phyloP scores from a whole-genome alignment of 306 rosid species.

The Alnus rubra region DNA sequence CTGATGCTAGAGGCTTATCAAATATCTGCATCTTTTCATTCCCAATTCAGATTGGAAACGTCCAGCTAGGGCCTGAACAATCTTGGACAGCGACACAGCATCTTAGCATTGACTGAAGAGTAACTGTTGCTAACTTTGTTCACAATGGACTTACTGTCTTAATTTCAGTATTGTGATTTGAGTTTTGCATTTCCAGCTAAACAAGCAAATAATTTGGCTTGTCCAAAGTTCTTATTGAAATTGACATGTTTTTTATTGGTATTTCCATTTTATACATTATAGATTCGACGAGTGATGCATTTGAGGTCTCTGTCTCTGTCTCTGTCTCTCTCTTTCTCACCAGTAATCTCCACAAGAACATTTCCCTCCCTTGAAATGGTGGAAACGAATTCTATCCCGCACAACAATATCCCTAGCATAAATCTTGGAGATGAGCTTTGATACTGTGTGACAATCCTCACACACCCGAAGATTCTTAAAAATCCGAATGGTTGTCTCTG shows the following conservation, averaged over 20 bases:
- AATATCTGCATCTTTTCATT: slow-evolving; percentile 28
- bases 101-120: slow-evolving; percentile 60
- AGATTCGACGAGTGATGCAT: not conserved
- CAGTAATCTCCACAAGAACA: slow-evolving; percentile 33
- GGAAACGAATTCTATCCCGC: slow-evolving; percentile 31
- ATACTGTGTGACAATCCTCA: slow-evolving; percentile 13
- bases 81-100: slow-evolving; percentile 90
- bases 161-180: not conserved
- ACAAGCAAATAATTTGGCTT: slow-evolving; percentile 7
- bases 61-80: slow-evolving; percentile 70
- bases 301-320: not conserved
- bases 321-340: not conserved
- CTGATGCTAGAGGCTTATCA: not conserved
- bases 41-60: slow-evolving; percentile 65
- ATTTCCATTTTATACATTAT: not conserved
- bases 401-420: slow-evolving; percentile 26
- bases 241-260: not conserved
- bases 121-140: slow-evolving; percentile 18
- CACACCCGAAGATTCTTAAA: slow-evolving; percentile 26
- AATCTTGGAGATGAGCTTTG: slow-evolving; percentile 21
- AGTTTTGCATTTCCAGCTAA: slow-evolving; percentile 22
- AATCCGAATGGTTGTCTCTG: slow-evolving; percentile 13
- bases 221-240: not conserved
- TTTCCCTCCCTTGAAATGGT: slow-evolving; percentile 23
- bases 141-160: not conserved